phyloP scores from a whole-genome alignment of 2,329 filamentous ascomycete species.

The Fusarium succisae region DNA sequence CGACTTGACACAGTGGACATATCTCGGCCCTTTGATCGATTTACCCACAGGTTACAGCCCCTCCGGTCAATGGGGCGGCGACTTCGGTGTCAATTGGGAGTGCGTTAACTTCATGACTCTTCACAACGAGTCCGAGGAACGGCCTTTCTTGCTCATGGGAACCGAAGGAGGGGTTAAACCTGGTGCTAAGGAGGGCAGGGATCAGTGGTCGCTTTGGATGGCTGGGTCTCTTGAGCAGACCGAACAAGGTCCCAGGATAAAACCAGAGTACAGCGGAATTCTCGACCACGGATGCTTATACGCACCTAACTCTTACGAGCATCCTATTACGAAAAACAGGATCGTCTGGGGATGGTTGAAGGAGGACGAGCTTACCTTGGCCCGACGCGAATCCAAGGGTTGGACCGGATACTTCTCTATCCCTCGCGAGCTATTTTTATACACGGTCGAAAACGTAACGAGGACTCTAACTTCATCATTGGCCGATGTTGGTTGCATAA shows the following conservation, averaged over 20 bases:
- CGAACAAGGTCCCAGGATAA: slow-evolving; percentile 33
- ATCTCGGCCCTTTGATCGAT: slow-evolving; percentile 54
- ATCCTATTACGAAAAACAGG: slow-evolving; percentile 51
- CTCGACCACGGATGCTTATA: slow-evolving; percentile 60
- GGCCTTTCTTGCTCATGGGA: slow-evolving; percentile 56
- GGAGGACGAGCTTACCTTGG: slow-evolving; percentile 59
- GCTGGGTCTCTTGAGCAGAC: slow-evolving; percentile 44
- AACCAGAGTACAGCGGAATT: slow-evolving; percentile 54
- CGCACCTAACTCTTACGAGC: slow-evolving; percentile 59
- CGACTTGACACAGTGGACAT: slow-evolving; percentile 56
- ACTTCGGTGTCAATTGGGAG: slow-evolving; percentile 63
- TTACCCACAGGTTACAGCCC: slow-evolving; percentile 50
- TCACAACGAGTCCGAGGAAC: slow-evolving; percentile 39
- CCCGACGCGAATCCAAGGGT: slow-evolving; percentile 53
- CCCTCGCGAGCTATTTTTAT: slow-evolving; percentile 55
- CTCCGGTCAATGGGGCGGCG: slow-evolving; percentile 56
- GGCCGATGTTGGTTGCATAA: slow-evolving; percentile 53
- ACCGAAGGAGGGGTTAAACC: slow-evolving; percentile 51
- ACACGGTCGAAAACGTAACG: slow-evolving; percentile 49
- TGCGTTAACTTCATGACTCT: slow-evolving; percentile 58
- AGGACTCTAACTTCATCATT: slow-evolving; percentile 49
- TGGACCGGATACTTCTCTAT: slow-evolving; percentile 61
- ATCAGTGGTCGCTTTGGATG: slow-evolving; percentile 53
- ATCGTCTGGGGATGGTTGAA: slow-evolving; percentile 61
- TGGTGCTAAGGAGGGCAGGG: slow-evolving; percentile 25